Conservation (phyloP, 371 early-diverging fungal species). For the Mucor piriformis region DNA sequence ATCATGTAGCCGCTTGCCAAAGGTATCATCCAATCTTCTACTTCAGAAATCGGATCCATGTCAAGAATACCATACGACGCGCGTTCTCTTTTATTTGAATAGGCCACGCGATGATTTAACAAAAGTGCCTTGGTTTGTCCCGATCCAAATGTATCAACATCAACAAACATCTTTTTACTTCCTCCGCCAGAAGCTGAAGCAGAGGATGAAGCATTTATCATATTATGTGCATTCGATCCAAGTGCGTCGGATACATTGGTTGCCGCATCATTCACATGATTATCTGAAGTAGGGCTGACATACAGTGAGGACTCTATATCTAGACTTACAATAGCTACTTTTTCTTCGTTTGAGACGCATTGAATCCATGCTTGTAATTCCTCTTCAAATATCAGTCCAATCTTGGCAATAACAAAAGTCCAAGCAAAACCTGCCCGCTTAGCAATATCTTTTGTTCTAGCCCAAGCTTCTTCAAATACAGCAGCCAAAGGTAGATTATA, state of each 20-base stretch:
- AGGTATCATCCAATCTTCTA: conserved; percentile 57
- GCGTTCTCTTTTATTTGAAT: conserved; percentile 46
- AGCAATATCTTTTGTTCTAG: conserved; percentile 34
- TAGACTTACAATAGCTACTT: conserved; percentile 51
- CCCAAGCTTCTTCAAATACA: conserved; percentile 49
- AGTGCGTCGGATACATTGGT: background rate
- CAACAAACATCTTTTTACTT: conserved; percentile 8
- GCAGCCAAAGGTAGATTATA: conserved; percentile 5
- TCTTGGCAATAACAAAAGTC: conserved; percentile 52
- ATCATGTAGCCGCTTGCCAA: conserved; percentile 63
- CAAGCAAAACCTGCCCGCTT: conserved; percentile 37
- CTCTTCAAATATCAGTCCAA: conserved; percentile 47
- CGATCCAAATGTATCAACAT: conserved; percentile 22
- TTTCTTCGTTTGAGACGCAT: conserved; percentile 31
- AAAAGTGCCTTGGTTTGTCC: conserved; percentile 53
- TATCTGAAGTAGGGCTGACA: conserved; percentile 15
- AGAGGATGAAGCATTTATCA: conserved; percentile 14
- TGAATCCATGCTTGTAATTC: conserved; percentile 52
- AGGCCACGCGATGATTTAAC: conserved; percentile 61
- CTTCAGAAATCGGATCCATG: conserved; percentile 27
- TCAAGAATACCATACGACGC: conserved; percentile 30
- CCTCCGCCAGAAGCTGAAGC: background rate
- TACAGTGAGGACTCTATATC: conserved; percentile 54
- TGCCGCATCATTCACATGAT: background rate
- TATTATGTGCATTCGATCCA: background rate